phyloP scores from a whole-genome alignment of 805 yeast genomes.

The Candida caryicola region DNA sequence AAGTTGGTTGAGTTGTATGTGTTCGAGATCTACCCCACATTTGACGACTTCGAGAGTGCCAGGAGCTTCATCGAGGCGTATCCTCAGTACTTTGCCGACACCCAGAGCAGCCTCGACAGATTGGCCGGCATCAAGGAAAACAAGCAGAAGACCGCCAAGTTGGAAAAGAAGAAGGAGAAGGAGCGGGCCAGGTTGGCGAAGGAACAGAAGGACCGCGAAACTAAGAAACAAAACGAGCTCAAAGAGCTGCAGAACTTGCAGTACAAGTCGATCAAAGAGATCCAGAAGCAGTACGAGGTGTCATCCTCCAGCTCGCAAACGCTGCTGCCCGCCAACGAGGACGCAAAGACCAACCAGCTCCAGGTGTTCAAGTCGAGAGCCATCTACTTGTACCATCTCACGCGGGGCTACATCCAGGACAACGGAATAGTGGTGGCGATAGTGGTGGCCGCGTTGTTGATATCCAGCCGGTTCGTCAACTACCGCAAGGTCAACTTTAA shows the following conservation, averaged over 20 bases:
- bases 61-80: slow-evolving; percentile 17
- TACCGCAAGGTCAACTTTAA: slow-evolving; percentile 24
- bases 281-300: slow-evolving; percentile 16
- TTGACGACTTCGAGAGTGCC: slow-evolving; percentile 28
- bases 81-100: slow-evolving; percentile 8
- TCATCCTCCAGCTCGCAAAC: neutral
- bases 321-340: neutral
- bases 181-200: slow-evolving; percentile 16
- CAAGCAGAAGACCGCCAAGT: slow-evolving; percentile 9
- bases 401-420: slow-evolving; percentile 21
- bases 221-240: slow-evolving; percentile 11
- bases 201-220: slow-evolving; percentile 21
- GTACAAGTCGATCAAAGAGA: slow-evolving; percentile 30
- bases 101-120: slow-evolving; percentile 8
- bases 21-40: slow-evolving; percentile 33
- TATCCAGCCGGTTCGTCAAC: slow-evolving; percentile 21
- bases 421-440: slow-evolving; percentile 29
- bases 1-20: slow-evolving; percentile 32
- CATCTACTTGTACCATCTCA: slow-evolving; percentile 15
- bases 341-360: neutral
- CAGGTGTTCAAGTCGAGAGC: slow-evolving; percentile 15
- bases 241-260: slow-evolving; percentile 22
- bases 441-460: slow-evolving; percentile 19
- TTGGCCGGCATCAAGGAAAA: slow-evolving; percentile 14
- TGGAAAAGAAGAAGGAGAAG: slow-evolving; percentile 19